Evolutionary conservation across 805 yeast species (phyloP).

Genomic region (Isabelozyma rhagii): DNA sequence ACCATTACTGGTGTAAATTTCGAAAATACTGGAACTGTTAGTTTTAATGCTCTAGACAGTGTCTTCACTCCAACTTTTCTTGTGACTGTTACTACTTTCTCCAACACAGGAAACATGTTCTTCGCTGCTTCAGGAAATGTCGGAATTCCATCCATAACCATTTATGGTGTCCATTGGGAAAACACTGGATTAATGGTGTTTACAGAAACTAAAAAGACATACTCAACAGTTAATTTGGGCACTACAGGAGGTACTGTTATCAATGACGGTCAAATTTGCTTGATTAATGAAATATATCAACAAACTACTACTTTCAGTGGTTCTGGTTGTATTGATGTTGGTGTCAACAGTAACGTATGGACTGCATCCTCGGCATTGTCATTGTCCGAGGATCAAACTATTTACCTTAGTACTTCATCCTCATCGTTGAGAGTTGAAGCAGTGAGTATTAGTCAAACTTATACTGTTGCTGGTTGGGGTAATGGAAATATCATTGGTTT

Average conservation of each 20-base stretch:
- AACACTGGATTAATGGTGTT: conserved; percentile 11
- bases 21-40: conserved; percentile 5
- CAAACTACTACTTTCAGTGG: conserved; percentile 21
- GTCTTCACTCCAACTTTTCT: conserved; percentile 9
- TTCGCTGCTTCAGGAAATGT: conserved; percentile 13
- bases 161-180: conserved; percentile 5
- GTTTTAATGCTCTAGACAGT: conserved; percentile 12
- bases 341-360: conserved; percentile 7
- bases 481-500: conserved; percentile 24
- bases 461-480: conserved; percentile 25
- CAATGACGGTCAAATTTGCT: conserved; percentile 24
- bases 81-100: conserved; percentile 6
- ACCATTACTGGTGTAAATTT: conserved; percentile 4
- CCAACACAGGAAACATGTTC: conserved; percentile 14
- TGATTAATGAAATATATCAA: conserved; percentile 16
- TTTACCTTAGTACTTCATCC: conserved; percentile 10
- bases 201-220: not conserved
- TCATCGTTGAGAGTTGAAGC: conserved; percentile 7
- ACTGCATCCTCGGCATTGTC: not conserved
- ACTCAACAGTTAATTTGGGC: not conserved
- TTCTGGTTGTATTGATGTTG: conserved; percentile 24
- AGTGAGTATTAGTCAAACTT: conserved; percentile 15
- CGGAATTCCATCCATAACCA: conserved; percentile 10
- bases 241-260: conserved; percentile 5
- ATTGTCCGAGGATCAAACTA: conserved; percentile 9